These are phyloP conservation scores for Cladosporium halotolerans DNA, from an alignment of 2,329 filamentous ascomycete genomes.

Conservation along the genomic window DNA sequence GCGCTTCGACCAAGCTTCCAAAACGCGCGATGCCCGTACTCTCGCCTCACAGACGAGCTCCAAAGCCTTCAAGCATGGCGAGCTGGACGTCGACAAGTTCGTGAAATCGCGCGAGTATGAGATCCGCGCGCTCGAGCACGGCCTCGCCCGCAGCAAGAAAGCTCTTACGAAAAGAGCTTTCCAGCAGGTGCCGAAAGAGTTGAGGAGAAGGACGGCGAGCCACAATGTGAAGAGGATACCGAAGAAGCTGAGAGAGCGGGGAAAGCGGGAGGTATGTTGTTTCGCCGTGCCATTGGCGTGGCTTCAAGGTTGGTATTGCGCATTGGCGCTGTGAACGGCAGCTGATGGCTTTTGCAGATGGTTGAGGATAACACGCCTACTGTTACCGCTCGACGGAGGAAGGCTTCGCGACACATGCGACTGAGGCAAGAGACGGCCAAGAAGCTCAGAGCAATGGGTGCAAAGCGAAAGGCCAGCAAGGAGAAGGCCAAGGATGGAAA, in stretches of 20 bases:
- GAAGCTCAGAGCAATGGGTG: conserved; percentile 57
- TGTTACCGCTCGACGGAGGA: conserved; percentile 59
- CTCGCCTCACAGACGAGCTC: conserved; percentile 42
- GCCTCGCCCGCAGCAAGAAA: conserved; percentile 68
- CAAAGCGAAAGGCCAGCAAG: conserved; percentile 42
- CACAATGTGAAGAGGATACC: conserved; percentile 92
- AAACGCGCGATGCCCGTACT: conserved; percentile 38
- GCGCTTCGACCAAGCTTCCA: conserved; percentile 19
- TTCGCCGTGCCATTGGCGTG: background rate
- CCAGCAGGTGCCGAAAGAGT: conserved; percentile 76
- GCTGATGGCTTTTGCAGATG: conserved; percentile 53
- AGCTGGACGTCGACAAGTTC: conserved; percentile 79
- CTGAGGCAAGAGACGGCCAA: conserved; percentile 72
- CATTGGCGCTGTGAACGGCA: background rate
- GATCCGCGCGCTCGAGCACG: conserved; percentile 75
- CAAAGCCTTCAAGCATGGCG: conserved; percentile 60
- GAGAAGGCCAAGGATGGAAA: conserved; percentile 27
- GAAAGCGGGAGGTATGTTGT: conserved; percentile 49
- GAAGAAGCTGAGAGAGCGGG: conserved; percentile 63
- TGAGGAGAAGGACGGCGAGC: conserved; percentile 83
- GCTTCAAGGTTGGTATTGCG: conserved; percentile 16
- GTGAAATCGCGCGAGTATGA: conserved; percentile 82
- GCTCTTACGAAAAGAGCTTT: conserved; percentile 67
- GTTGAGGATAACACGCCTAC: conserved; percentile 84
- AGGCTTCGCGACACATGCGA: conserved; percentile 47